Conservation (phyloP, 805 yeast species). For the Nakazawaea pomicola region DNA sequence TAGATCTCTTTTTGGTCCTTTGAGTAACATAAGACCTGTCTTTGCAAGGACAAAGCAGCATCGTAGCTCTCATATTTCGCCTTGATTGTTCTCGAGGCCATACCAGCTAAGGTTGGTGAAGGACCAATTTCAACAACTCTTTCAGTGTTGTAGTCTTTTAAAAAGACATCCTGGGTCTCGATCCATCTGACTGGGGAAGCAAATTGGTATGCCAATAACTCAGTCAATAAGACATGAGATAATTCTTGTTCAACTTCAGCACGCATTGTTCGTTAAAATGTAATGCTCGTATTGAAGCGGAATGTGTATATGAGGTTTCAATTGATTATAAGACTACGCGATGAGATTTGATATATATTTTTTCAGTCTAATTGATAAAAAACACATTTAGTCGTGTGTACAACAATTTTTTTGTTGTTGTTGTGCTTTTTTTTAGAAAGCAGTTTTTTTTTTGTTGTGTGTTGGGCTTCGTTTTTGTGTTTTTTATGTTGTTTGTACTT, state of each 20-base stretch:
- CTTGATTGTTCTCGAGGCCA: conserved; percentile 95
- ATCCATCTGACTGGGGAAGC: conserved; percentile 99
- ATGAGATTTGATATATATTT: too few relatives aligned
- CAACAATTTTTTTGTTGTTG: too few relatives aligned
- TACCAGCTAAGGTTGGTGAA: conserved; percentile 96
- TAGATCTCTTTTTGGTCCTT: conserved; percentile 96
- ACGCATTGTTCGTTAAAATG: conserved; percentile 49
- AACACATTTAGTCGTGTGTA: too few relatives aligned
- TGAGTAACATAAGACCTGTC: conserved; percentile 93
- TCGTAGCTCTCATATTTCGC: conserved; percentile 97
- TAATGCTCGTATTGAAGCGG: too few relatives aligned
- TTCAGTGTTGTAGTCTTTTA: conserved; percentile 91
- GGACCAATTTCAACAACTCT: conserved; percentile 99
- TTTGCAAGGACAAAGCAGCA: conserved; percentile 88
- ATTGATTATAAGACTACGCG: too few relatives aligned
- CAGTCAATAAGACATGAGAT: conserved; percentile 91
- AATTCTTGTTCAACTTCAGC: conserved; percentile 98
- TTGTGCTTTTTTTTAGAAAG: too few relatives aligned
- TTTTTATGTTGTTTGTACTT: too few relatives aligned
- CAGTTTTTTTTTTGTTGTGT: too few relatives aligned
- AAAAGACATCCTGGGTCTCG: conserved; percentile 97
- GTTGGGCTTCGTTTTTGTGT: too few relatives aligned
- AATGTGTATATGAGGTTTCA: too few relatives aligned
- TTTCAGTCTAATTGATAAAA: too few relatives aligned
- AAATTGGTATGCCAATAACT: conserved; percentile 95